Evolutionary conservation across 1,139 yeast genomes (phyloP).

Genomic region (Yamadazyma conglobata): DNA sequence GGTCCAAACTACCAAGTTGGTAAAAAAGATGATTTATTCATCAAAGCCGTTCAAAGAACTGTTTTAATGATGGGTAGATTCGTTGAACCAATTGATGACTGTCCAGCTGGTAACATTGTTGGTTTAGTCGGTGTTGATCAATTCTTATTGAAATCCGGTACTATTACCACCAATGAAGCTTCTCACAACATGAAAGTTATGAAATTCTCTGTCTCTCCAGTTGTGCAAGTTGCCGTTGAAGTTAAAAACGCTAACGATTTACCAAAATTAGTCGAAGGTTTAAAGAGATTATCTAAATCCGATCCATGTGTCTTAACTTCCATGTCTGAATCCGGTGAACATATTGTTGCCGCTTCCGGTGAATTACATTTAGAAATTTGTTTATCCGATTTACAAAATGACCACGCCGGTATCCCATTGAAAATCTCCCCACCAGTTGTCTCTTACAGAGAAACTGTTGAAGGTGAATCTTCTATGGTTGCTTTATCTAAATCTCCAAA

Average conservation of each 20-base stretch:
- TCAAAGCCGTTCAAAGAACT: slow-evolving; percentile 98
- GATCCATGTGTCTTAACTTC: slow-evolving; percentile 95
- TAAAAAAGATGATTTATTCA: slow-evolving; percentile 94
- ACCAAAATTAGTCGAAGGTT: slow-evolving; percentile 99
- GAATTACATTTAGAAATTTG: slow-evolving; percentile 99
- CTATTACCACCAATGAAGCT: slow-evolving; percentile 92
- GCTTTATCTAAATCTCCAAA: slow-evolving; percentile 99
- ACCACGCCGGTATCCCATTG: slow-evolving; percentile 99
- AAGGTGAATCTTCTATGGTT: slow-evolving; percentile 86
- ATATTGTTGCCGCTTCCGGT: slow-evolving; percentile 99
- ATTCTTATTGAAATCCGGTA: slow-evolving; percentile 99
- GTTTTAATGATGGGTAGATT: slow-evolving; percentile 99
- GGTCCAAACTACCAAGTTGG: slow-evolving; percentile 99
- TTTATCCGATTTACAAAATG: slow-evolving; percentile 92
- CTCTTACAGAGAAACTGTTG: slow-evolving; percentile 98
- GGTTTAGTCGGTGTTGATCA: slow-evolving; percentile 99
- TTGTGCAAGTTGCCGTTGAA: slow-evolving; percentile 99
- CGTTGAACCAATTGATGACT: slow-evolving; percentile 98
- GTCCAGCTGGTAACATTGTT: slow-evolving; percentile 99
- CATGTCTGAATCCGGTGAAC: slow-evolving; percentile 97
- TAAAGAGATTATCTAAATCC: slow-evolving; percentile 98
- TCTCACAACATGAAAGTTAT: slow-evolving; percentile 99
- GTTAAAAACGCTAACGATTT: slow-evolving; percentile 99
- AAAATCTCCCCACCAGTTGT: slow-evolving; percentile 98
- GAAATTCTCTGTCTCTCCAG: slow-evolving; percentile 99